Conservation (phyloP, 257 asterid genomes). For the Solanum gandarillasii region DNA sequence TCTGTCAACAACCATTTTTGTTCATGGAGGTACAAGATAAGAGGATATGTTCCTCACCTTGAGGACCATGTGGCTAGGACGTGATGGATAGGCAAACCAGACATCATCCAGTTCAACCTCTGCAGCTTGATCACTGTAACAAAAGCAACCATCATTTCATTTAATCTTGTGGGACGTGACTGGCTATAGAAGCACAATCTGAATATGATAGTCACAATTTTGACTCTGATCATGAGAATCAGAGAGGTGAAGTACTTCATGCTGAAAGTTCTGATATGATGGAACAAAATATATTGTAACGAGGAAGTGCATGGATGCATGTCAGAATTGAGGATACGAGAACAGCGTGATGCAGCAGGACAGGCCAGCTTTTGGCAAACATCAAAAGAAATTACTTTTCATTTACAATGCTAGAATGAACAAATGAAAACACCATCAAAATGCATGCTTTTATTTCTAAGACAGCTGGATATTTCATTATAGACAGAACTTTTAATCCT, state of each 20-base stretch:
- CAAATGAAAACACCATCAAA: neutral
- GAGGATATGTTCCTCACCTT: slow-evolving; percentile 39
- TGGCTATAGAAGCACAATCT: neutral
- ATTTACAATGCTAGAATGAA: neutral
- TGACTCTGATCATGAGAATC: neutral
- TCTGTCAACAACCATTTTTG: neutral
- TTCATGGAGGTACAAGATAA: neutral
- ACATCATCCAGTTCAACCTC: slow-evolving; percentile 74
- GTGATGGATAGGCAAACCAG: slow-evolving; percentile 92
- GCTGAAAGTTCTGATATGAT: neutral
- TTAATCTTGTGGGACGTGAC: neutral
- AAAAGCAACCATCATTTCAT: neutral
- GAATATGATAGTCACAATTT: neutral
- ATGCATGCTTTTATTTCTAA: neutral
- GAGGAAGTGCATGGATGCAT: neutral
- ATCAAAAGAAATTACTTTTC: neutral
- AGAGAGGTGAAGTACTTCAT: neutral
- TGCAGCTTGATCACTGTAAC: slow-evolving; percentile 56
- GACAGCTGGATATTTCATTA: neutral
- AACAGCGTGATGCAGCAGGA: neutral
- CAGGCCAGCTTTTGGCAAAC: neutral
- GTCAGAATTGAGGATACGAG: neutral
- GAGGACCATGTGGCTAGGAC: slow-evolving; percentile 70
- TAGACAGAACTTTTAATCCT: neutral
- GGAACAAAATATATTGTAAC: neutral